Evolutionary conservation across 192 early-diverging fungal genomes (phyloP).

Genomic region (Rhizophagus clarus): DNA sequence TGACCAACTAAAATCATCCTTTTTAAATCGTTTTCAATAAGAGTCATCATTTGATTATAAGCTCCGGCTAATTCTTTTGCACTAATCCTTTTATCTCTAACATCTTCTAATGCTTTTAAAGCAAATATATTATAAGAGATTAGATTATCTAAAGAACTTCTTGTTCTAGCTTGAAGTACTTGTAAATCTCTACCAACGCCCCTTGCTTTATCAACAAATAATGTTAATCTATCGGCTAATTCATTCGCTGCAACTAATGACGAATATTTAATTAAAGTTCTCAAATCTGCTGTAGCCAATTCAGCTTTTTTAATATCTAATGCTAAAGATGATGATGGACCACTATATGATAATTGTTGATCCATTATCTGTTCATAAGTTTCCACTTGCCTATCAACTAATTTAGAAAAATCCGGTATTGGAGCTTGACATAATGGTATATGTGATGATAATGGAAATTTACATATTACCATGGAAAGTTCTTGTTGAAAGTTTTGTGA

Average conservation of each 20-base stretch:
- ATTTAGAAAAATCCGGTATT: slow-evolving; percentile 52
- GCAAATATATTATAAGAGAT: slow-evolving; percentile 53
- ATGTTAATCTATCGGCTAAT: slow-evolving; percentile 41
- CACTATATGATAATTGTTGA: slow-evolving; percentile 30
- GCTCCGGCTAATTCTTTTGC: slow-evolving; percentile 34
- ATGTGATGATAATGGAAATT: not conserved
- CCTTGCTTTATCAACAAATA: slow-evolving; percentile 45
- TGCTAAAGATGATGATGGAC: slow-evolving; percentile 35
- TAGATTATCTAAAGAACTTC: slow-evolving; percentile 54
- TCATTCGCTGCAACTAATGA: slow-evolving; percentile 33
- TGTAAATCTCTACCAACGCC: slow-evolving; percentile 48
- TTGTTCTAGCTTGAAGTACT: slow-evolving; percentile 48
- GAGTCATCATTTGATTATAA: slow-evolving; percentile 40
- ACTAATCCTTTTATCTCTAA: slow-evolving; percentile 36
- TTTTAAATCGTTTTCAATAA: slow-evolving; percentile 9
- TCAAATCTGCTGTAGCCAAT: slow-evolving; percentile 52
- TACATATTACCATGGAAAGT: not conserved
- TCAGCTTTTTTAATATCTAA: slow-evolving; percentile 52
- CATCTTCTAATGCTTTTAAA: slow-evolving; percentile 37
- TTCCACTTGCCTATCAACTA: slow-evolving; percentile 50
- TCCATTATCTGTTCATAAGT: slow-evolving; percentile 44
- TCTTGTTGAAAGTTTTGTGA: slow-evolving; percentile 18
- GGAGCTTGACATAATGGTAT: slow-evolving; percentile 16
- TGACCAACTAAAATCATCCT: slow-evolving; percentile 4
- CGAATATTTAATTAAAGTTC: slow-evolving; percentile 53